These are phyloP conservation scores for Lasiodiplodia gonubiensis DNA, from an alignment of 2,329 filamentous ascomycete genomes.

Conservation along the genomic window DNA sequence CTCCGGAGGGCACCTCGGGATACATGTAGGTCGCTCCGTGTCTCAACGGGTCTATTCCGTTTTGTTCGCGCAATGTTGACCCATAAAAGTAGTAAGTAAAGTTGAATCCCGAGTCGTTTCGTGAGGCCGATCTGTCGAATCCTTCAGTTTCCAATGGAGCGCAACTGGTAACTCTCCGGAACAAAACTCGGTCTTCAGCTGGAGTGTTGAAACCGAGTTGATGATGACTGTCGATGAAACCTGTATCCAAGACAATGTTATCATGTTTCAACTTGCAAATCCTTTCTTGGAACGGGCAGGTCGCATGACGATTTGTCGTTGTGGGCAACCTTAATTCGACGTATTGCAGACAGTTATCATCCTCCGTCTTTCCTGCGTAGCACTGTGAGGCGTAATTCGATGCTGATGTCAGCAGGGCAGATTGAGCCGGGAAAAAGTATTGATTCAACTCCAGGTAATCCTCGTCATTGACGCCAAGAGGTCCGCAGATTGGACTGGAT, in stretches of 20 bases:
- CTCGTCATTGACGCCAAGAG: too few species aligned
- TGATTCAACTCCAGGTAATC: too few species aligned
- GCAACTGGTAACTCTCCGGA: slow-evolving; percentile 26
- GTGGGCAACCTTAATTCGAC: slow-evolving; percentile 21
- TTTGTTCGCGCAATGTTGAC: fast-evolving
- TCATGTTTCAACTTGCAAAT: slow-evolving; percentile 26
- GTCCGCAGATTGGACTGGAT: slow-evolving; percentile 37
- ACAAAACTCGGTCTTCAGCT: slow-evolving; percentile 27
- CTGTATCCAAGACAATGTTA: slow-evolving; percentile 34
- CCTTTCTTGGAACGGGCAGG: slow-evolving; percentile 31
- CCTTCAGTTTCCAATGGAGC: slow-evolving; percentile 29
- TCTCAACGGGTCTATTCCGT: fast-evolving
- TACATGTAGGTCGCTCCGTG: background rate
- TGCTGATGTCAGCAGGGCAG: slow-evolving; percentile 4
- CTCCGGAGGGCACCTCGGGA: background rate
- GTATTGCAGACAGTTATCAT: slow-evolving; percentile 25
- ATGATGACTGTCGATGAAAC: slow-evolving; percentile 32
- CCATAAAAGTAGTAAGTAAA: background rate
- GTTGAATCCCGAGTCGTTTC: background rate
- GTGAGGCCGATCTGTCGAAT: background rate
- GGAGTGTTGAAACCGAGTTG: slow-evolving; percentile 36
- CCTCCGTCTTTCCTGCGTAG: slow-evolving; percentile 21
- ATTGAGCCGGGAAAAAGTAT: background rate
- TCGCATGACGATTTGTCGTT: slow-evolving; percentile 19
- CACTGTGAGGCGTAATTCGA: slow-evolving; percentile 5